Conservation (phyloP, 23 red algal genomes). For the Cyanidiococcus yangmingshanensis region DNA sequence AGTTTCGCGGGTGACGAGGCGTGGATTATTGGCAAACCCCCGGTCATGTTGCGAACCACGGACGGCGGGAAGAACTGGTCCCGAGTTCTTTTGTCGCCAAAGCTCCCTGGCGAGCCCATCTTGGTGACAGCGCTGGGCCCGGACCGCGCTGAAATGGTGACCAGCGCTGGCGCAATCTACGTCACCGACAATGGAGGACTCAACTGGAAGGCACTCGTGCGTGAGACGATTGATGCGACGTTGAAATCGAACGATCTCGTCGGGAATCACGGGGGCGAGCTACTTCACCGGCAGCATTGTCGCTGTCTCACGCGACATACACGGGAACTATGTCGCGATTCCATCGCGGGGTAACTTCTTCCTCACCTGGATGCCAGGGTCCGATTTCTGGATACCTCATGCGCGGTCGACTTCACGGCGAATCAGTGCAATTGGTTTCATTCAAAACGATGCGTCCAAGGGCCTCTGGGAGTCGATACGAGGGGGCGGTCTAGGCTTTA, state of each 20-base stretch:
- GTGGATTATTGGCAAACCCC: slow-evolving; percentile 95
- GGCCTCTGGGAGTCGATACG: slow-evolving; percentile 83
- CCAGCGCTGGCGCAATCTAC: slow-evolving; percentile 89
- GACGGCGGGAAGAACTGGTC: slow-evolving; percentile 79
- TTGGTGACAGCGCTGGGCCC: slow-evolving; percentile 67
- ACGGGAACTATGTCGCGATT: slow-evolving; percentile 76
- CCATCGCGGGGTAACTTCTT: slow-evolving; percentile 94
- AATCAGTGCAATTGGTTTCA: slow-evolving; percentile 90
- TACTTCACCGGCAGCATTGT: slow-evolving; percentile 93
- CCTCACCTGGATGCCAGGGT: slow-evolving; percentile 86
- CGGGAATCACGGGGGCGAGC: slow-evolving; percentile 70
- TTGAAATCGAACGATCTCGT: slow-evolving; percentile 82
- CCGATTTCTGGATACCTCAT: slow-evolving; percentile 97
- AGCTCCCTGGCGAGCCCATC: slow-evolving; percentile 81
- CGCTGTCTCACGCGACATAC: slow-evolving; percentile 57
- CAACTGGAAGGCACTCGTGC: slow-evolving; percentile 94
- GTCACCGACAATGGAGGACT: slow-evolving; percentile 65
- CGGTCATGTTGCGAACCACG: slow-evolving; percentile 56
- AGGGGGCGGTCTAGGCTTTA: slow-evolving; percentile 68
- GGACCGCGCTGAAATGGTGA: slow-evolving; percentile 71
- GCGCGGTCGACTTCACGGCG: slow-evolving; percentile 59
- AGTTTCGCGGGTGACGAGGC: slow-evolving; percentile 68
- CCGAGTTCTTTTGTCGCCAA: slow-evolving; percentile 72
- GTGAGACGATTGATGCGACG: slow-evolving; percentile 94
- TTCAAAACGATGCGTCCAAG: slow-evolving; percentile 59